Evolutionary conservation across 2,329 filamentous ascomycete genomes (phyloP).

Genomic region (Fonsecaea erecta): DNA sequence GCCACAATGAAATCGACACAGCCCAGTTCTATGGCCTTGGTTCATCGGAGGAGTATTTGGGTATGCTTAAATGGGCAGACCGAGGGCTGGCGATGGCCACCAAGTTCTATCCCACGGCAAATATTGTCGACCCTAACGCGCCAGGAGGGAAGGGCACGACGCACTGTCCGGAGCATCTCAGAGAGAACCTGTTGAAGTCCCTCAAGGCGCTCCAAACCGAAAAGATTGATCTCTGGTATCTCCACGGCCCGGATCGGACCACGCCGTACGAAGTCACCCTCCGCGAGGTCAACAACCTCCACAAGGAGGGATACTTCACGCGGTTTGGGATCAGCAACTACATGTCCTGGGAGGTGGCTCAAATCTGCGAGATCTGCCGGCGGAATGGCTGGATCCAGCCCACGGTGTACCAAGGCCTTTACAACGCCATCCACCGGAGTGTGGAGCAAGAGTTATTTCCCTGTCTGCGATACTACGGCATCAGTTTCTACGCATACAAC

Average conservation of each 20-base stretch:
- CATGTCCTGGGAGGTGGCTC: slow-evolving; percentile 53
- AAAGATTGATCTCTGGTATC: slow-evolving; percentile 46
- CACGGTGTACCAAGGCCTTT: slow-evolving; percentile 54
- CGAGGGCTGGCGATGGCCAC: not conserved
- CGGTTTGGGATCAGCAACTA: slow-evolving; percentile 55
- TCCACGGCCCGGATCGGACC: slow-evolving; percentile 57
- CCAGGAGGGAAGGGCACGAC: not conserved
- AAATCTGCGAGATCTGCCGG: slow-evolving; percentile 53
- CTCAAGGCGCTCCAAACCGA: slow-evolving; percentile 46
- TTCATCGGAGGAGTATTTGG: not conserved
- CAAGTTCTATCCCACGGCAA: not conserved
- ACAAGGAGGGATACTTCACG: slow-evolving; percentile 53
- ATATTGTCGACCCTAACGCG: not conserved
- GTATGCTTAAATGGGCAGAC: not conserved
- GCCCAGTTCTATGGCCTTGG: not conserved
- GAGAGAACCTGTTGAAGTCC: not conserved
- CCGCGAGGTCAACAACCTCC: slow-evolving; percentile 52
- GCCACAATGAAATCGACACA: slow-evolving; percentile 2
- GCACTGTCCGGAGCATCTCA: not conserved
- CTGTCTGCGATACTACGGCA: slow-evolving; percentile 50
- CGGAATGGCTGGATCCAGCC: slow-evolving; percentile 51
- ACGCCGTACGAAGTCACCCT: slow-evolving; percentile 54
- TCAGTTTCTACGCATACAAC: slow-evolving; percentile 46
- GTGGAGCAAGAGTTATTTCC: slow-evolving; percentile 51
- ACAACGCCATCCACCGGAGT: slow-evolving; percentile 46